These are phyloP conservation scores for Beauveria asiatica DNA, from an alignment of 2,329 filamentous ascomycete genomes.

Conservation along the genomic window DNA sequence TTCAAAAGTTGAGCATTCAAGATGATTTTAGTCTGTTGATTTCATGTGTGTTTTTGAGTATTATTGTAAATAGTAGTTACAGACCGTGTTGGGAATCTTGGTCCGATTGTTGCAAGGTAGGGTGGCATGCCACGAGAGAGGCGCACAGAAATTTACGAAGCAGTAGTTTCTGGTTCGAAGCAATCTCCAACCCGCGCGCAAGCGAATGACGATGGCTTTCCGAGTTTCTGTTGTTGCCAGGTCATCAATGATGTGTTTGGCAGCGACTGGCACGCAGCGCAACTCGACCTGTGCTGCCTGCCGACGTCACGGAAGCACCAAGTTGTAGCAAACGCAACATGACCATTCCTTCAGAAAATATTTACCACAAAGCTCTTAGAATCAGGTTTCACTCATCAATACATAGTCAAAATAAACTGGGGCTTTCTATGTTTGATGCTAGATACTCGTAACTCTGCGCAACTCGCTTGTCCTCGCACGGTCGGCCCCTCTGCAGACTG, in stretches of 20 bases:
- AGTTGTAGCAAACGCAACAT: background rate
- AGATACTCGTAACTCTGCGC: too few species aligned
- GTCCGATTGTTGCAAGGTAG: too few species aligned
- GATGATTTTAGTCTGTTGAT: too few species aligned
- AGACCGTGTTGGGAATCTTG: too few species aligned
- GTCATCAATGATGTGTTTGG: background rate
- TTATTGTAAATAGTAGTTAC: too few species aligned
- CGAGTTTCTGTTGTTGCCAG: background rate
- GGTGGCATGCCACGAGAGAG: too few species aligned
- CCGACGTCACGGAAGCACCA: background rate
- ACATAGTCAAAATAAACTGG: background rate
- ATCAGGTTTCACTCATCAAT: background rate
- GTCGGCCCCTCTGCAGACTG: background rate
- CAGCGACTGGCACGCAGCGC: background rate
- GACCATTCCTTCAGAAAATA: too few species aligned
- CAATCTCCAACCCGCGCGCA: background rate
- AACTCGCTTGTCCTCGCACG: background rate
- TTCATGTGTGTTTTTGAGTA: too few species aligned
- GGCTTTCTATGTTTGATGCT: background rate
- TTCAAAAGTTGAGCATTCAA: too few species aligned
- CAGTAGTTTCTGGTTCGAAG: too few species aligned
- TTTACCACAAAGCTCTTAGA: background rate
- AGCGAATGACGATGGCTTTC: background rate
- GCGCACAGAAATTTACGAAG: background rate
- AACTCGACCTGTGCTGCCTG: background rate